Percentiles rank a stretch among this genome's conserved stretches.
These are phyloP conservation scores for Leptodermis oblonga DNA, from an alignment of 257 asterid species.

Conservation along the genomic window DNA sequence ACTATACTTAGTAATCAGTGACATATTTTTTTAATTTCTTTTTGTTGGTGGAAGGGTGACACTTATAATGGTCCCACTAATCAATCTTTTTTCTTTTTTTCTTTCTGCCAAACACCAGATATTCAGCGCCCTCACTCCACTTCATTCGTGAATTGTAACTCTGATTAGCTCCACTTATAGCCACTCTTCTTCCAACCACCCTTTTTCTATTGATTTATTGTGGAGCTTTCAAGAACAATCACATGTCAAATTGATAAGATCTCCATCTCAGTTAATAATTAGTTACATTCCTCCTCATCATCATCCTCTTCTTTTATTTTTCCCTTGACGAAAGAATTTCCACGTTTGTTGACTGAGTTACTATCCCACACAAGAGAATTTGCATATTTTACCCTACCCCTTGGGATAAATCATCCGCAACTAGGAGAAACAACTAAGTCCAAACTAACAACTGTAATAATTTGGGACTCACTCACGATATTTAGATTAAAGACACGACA, in stretches of 20 bases:
- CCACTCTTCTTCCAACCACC: neutral
- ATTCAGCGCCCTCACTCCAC: conserved; percentile 12
- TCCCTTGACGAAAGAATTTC: too few species aligned
- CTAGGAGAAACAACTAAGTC: too few species aligned
- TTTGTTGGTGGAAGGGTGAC: conserved; percentile 57
- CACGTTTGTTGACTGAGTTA: too few species aligned
- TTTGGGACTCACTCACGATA: too few species aligned
- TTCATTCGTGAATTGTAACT: neutral
- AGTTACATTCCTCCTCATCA: neutral
- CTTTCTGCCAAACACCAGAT: neutral
- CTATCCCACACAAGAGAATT: too few species aligned
- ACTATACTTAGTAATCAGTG: neutral
- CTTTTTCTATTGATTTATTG: too few species aligned
- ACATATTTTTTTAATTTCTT: conserved; percentile 4
- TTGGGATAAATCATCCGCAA: too few species aligned
- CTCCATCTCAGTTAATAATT: neutral
- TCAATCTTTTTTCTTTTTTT: too few species aligned
- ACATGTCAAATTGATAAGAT: conserved; percentile 2
- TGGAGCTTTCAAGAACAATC: neutral
- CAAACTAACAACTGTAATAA: too few species aligned
- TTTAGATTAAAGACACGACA: too few species aligned
- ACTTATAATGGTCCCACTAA: conserved; percentile 6
- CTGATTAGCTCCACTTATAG: neutral
- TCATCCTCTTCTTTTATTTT: too few species aligned
- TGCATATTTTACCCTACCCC: too few species aligned